phyloP scores from a whole-genome alignment of 495 filamentous ascomycete genomes.

The Arthonia radiata region DNA sequence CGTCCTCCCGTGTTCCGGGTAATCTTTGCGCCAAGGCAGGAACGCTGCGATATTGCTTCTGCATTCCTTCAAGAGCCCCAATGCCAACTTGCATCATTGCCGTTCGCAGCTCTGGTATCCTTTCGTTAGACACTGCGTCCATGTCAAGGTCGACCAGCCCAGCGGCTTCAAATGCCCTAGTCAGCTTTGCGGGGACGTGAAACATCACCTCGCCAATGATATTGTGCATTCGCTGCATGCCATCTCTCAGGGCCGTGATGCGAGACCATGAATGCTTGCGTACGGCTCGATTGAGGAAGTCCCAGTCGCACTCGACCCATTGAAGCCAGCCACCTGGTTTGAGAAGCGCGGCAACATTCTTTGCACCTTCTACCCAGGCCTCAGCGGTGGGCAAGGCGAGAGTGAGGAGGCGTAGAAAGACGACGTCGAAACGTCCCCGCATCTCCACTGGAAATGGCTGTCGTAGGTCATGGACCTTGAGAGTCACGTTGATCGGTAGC shows the following conservation, averaged over 20 bases:
- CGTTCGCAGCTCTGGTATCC: slow-evolving; percentile 3
- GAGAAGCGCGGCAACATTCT: slow-evolving; percentile 5
- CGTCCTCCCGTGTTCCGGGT: too few species aligned
- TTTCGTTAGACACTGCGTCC: slow-evolving; percentile 5
- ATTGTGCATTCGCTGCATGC: too few species aligned
- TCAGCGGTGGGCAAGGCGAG: background rate
- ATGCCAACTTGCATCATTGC: slow-evolving; percentile 5
- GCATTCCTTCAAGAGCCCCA: too few species aligned
- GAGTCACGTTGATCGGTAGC: slow-evolving; percentile 11
- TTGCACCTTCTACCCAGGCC: background rate
- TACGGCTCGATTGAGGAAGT: slow-evolving; percentile 3
- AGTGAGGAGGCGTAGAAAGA: slow-evolving; percentile 10
- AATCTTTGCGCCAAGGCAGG: too few species aligned
- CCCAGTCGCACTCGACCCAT: slow-evolving; percentile 7
- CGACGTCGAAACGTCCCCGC: slow-evolving; percentile 13
- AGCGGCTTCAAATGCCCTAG: slow-evolving; percentile 1
- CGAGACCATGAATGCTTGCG: slow-evolving; percentile 1
- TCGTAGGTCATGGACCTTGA: slow-evolving; percentile 14
- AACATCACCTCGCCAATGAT: too few species aligned
- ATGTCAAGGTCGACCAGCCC: slow-evolving; percentile 5
- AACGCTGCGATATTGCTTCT: too few species aligned
- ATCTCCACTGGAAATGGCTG: slow-evolving; percentile 12
- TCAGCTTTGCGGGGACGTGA: too few species aligned
- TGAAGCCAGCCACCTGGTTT: slow-evolving; percentile 8
- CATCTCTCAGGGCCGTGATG: background rate